Evolutionary conservation across 495 filamentous ascomycete species (phyloP), one percentile per base, ranked within the genome.

Genomic region (Daldinia vernicosa): DNA sequence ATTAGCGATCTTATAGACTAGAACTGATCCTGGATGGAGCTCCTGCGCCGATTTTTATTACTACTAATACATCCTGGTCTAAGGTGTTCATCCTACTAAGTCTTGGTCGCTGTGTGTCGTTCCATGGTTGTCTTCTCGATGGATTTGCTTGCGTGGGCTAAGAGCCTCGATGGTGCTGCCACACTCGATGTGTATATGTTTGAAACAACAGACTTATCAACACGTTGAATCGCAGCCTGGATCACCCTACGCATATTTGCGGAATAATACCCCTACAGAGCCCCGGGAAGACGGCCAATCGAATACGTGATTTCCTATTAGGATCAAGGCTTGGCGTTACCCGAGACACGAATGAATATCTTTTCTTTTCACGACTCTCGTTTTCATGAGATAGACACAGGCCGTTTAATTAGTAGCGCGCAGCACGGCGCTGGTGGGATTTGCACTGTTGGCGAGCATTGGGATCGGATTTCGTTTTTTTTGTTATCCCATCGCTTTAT

Each of bases 361-460:
- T 71, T 69, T 75, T 74, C 70, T 67, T 70, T 77, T 77, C 75
- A 77, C 66, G 75, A 77, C 74, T 74, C 73, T 76, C 73, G 74
- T 75, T 77, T 69, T 77, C 43, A 76, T 77, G 75, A 74, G 70
- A 75, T 77, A 75, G 71, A 77, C 57, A 72, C 74, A 74, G 74
- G 75, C 54, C 75, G 69, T 76, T 77, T 77, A 77, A 77, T 71
- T 67, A 76, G 69, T 75, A 67, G 55, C 70, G 74, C 75, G 68
- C 75, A 75, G 75, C 75, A 71, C 68, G 75, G 75, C 75, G 75
- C 74, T 72, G 69, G 70, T 77, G 70, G 75, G 69, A 71, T 75
- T 75, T 70, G 61, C 58, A 75, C 67, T 63, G 61, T 75, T 73
- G 72, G 74, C 75, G 74, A 74, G 75, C 75, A 77, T 77, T 66